phyloP scores from a whole-genome alignment of 2,329 filamentous ascomycete species.

The Monilinia fructicola region DNA sequence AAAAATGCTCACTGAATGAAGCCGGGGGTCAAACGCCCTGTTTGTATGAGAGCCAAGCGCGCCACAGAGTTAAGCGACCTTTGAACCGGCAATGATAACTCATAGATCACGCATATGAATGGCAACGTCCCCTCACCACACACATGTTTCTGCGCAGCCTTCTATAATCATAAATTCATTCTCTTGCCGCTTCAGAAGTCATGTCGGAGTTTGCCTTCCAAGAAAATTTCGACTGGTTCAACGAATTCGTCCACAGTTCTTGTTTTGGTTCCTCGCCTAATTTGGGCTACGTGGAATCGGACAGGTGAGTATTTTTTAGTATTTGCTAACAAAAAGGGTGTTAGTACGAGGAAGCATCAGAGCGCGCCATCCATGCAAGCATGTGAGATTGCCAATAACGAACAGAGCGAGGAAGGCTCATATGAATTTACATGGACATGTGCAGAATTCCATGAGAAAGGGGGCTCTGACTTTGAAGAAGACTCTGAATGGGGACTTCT shows the following conservation, averaged over 20 bases:
- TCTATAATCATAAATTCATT: background rate
- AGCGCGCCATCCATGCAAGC: constrained; percentile 21
- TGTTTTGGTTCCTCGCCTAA: background rate
- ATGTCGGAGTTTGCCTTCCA: background rate
- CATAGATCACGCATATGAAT: background rate
- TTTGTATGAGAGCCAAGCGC: constrained; percentile 2
- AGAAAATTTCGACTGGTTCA: background rate
- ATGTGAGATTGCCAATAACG: background rate
- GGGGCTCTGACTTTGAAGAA: background rate
- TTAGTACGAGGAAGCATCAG: too few relatives aligned
- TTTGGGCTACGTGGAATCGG: constrained; percentile 24
- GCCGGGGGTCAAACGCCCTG: background rate
- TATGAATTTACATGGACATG: background rate
- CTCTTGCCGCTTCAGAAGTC: constrained; percentile 10
- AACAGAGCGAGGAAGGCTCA: background rate
- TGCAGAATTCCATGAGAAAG: too few relatives aligned
- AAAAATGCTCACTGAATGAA: background rate
- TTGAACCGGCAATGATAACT: background rate
- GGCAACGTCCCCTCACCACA: background rate
- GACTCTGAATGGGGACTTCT: background rate
- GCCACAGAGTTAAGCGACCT: background rate
- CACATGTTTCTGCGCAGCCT: background rate
- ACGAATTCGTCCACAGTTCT: background rate
- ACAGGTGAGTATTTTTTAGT: constrained; percentile 33
- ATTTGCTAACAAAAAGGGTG: constrained; percentile 35